These are phyloP conservation scores for Lyophyllum shimeji DNA, from an alignment of 768 basidiomycete species.

Conservation along the genomic window DNA sequence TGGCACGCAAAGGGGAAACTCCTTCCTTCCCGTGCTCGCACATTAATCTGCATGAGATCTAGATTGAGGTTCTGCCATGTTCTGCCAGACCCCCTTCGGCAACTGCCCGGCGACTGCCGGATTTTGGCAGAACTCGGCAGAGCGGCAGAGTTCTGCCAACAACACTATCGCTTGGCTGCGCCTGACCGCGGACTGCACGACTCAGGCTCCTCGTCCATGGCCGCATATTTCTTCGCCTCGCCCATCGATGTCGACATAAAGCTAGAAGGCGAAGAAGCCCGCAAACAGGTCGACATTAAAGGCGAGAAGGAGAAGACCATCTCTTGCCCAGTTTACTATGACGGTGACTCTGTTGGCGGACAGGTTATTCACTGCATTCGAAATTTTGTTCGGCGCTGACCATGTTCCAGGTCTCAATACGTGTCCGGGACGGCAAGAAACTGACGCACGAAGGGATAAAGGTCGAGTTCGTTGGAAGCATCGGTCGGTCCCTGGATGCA, in stretches of 20 bases:
- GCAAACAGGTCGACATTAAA: conserved; percentile 90
- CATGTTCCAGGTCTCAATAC: conserved; percentile 68
- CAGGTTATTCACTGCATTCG: conserved; percentile 49
- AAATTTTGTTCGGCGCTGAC: background rate
- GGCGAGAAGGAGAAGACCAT: conserved; percentile 83
- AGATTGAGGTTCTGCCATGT: no score
- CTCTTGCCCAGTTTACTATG: conserved; percentile 91
- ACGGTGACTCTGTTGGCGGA: conserved; percentile 89
- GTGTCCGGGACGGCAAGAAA: conserved; percentile 94
- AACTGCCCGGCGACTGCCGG: no score
- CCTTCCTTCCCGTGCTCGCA: no score
- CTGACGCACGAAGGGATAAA: conserved; percentile 95
- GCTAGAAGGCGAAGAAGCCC: conserved; percentile 80
- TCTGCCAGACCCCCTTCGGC: no score
- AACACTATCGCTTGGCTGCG: conserved; percentile 11
- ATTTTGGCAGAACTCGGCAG: no score
- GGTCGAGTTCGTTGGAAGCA: conserved; percentile 95
- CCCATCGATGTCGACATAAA: conserved; percentile 91
- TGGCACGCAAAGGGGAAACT: no score
- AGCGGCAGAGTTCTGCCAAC: no score
- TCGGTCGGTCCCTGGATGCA: conserved; percentile 55
- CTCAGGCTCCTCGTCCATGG: conserved; percentile 43
- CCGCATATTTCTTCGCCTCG: conserved; percentile 89
- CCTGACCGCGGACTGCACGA: conserved; percentile 8
- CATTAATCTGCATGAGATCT: no score